A percentile compares a stretch with the other conserved stretches of the same genome.
Conservation (phyloP, 441 rosid genomes). For the Jatropha multifida region DNA sequence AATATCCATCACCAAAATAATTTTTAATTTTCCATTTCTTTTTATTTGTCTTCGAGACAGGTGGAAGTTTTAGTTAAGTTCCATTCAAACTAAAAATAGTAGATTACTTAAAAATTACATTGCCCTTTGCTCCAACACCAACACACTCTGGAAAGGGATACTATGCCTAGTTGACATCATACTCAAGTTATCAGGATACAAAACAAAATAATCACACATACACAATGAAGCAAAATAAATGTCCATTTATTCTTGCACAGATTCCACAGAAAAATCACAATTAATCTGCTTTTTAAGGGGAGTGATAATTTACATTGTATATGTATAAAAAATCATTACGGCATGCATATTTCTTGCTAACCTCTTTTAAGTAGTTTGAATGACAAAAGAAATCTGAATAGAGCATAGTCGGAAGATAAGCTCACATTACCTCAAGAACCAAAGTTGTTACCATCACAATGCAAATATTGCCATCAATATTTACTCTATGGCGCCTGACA, state of each 20-base stretch:
- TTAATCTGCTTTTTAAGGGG: not conserved
- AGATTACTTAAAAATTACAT: not conserved
- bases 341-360: not conserved
- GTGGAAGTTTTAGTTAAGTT: not conserved
- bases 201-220: not conserved
- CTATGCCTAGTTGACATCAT: not conserved
- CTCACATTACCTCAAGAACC: constrained; percentile 89
- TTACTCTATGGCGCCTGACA: constrained; percentile 89
- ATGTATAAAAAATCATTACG: not conserved
- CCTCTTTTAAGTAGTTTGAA: not conserved
- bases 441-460: constrained; percentile 96
- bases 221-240: not conserved
- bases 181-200: not conserved
- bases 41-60: not conserved
- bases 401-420: not conserved
- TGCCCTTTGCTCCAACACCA: not conserved
- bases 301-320: not conserved
- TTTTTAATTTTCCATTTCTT: not conserved
- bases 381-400: not conserved
- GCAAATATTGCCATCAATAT: constrained; percentile 91
- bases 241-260: not conserved
- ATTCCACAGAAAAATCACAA: not conserved
- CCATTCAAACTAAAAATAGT: not conserved
- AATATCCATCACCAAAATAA: not conserved
- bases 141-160: not conserved